Percentiles rank a stretch among this genome's conserved stretches.
Evolutionary conservation across 2,329 filamentous ascomycete genomes (phyloP).

Genomic region (Sporothrix curviconia): DNA sequence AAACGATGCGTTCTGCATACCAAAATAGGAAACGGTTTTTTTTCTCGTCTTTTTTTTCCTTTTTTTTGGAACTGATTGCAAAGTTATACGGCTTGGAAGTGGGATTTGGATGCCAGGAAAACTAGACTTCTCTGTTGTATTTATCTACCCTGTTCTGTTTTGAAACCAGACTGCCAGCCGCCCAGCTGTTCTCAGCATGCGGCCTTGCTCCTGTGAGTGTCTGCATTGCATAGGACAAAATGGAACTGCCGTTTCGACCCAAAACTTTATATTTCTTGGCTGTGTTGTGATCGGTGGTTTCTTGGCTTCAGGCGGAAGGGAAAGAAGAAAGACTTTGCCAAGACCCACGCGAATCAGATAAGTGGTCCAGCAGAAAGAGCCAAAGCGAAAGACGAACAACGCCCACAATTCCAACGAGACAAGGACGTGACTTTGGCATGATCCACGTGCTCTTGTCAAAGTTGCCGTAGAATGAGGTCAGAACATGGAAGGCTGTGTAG

Average conservation of each 20-base stretch:
- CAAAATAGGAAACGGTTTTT: not conserved
- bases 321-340: too few species aligned
- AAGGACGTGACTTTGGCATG: too few species aligned
- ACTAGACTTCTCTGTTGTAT: not conserved
- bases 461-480: too few species aligned
- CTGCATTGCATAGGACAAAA: not conserved
- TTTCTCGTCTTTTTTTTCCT: not conserved
- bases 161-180: not conserved
- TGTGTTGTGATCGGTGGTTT: not conserved
- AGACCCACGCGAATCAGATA: not conserved
- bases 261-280: conserved; percentile 7
- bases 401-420: too few species aligned
- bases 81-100: not conserved
- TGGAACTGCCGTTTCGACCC: conserved; percentile 8
- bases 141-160: not conserved
- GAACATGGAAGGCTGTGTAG: too few species aligned
- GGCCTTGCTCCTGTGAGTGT: not conserved
- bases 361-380: not conserved
- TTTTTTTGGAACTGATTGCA: not conserved
- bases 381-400: too few species aligned
- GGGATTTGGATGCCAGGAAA: too few species aligned
- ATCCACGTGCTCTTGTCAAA: too few species aligned
- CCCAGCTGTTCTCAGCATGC: not conserved
- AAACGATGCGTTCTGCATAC: too few species aligned
- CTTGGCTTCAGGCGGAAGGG: not conserved